These are phyloP conservation scores for Paramyrothecium roridum DNA, from an alignment of 2,329 filamentous ascomycete genomes.

Conservation along the genomic window DNA sequence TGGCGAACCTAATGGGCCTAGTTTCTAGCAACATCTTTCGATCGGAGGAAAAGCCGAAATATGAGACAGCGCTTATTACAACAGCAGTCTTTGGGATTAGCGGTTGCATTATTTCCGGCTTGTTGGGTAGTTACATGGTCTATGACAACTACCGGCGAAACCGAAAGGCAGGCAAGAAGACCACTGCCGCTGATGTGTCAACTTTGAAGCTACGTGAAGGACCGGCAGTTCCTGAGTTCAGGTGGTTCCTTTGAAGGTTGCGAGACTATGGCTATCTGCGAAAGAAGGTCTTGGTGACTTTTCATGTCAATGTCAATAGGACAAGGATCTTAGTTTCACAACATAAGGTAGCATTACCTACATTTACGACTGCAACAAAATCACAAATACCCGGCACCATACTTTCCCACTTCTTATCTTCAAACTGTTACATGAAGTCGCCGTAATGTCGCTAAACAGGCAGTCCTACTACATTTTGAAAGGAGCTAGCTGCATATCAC, in stretches of 20 bases:
- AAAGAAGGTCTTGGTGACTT: too few species aligned
- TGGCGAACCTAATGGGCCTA: constrained; percentile 75
- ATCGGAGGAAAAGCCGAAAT: constrained; percentile 60
- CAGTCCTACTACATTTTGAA: too few species aligned
- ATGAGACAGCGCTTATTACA: constrained; percentile 62
- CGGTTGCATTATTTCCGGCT: constrained; percentile 52
- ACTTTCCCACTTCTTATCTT: too few species aligned
- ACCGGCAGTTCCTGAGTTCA: constrained; percentile 39
- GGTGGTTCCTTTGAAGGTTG: constrained; percentile 40
- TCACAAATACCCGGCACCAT: too few species aligned
- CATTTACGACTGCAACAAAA: too few species aligned
- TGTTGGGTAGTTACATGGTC: constrained; percentile 60
- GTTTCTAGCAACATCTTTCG: constrained; percentile 68
- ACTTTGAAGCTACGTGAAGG: constrained; percentile 45
- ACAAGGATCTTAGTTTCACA: too few species aligned
- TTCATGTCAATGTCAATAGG: too few species aligned
- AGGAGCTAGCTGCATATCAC: too few species aligned
- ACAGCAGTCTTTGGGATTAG: constrained; percentile 62
- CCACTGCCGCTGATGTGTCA: constrained; percentile 41
- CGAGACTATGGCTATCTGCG: neutral
- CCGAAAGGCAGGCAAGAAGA: constrained; percentile 41
- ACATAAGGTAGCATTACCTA: too few species aligned
- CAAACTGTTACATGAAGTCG: too few species aligned
- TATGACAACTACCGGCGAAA: constrained; percentile 52
- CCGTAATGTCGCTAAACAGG: too few species aligned